These are phyloP conservation scores for Saccharomyces hybrid DNA, from an alignment of 1,139 yeast genomes.

Conservation along the genomic window DNA sequence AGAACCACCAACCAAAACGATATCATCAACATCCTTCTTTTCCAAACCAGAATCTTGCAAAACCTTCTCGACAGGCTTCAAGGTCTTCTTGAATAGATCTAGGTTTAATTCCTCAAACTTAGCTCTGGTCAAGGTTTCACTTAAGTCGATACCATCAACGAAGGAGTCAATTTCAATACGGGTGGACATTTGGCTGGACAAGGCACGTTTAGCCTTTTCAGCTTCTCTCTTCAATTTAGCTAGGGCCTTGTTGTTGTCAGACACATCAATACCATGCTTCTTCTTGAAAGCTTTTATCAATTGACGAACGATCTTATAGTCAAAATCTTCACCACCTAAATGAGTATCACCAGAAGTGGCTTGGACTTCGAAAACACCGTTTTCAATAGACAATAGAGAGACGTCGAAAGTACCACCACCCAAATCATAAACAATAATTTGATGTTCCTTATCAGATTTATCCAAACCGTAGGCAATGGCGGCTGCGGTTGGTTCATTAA, in stretches of 20 bases:
- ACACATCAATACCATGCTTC: constrained; percentile 74
- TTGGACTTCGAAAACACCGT: constrained; percentile 91
- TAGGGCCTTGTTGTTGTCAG: constrained; percentile 68
- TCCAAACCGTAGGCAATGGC: constrained; percentile 95
- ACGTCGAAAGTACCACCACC: constrained; percentile 98
- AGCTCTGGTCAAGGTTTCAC: constrained; percentile 88
- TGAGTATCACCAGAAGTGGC: constrained; percentile 96
- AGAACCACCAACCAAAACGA: constrained; percentile 95
- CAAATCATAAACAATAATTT: constrained; percentile 80
- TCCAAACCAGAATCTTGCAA: constrained; percentile 81
- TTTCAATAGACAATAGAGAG: constrained; percentile 78
- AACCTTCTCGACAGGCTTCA: constrained; percentile 91
- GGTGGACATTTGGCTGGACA: constrained; percentile 70
- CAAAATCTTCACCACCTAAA: constrained; percentile 97
- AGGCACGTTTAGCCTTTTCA: constrained; percentile 93
- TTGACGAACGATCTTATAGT: constrained; percentile 80
- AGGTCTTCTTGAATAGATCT: constrained; percentile 79
- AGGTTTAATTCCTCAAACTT: constrained; percentile 90
- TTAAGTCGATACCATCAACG: constrained; percentile 91
- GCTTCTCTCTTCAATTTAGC: constrained; percentile 92
- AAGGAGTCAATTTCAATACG: constrained; percentile 93
- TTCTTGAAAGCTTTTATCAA: constrained; percentile 80
- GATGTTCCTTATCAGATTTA: constrained; percentile 74
- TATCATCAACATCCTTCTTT: constrained; percentile 80
- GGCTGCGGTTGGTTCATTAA: constrained; percentile 94